Evolutionary conservation across 2,329 filamentous ascomycete species (phyloP), one percentile per base, ranked within the genome.

Genomic region (Periglandula ipomoeae): DNA sequence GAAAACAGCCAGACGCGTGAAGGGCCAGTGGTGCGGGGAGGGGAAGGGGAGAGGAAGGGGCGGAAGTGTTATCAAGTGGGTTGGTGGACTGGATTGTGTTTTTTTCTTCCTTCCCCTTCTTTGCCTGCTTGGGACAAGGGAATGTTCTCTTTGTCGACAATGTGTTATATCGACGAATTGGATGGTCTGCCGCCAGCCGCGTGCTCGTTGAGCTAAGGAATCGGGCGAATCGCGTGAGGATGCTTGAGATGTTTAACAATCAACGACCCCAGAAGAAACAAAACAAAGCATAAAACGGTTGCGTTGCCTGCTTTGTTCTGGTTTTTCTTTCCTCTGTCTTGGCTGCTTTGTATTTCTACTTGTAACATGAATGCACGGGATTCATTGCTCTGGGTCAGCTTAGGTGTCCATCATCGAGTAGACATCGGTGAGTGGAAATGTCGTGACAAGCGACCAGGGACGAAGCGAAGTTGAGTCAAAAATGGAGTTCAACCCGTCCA

Each of bases 21-120:
- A 49, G 43, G 38, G 50, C 49, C 49, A 48, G 48, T 52, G 47
- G 46, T 49, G 50, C 47, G 50, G 47, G 50, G 50, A 47, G 2
- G 43, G 41, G 35, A n/a, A 49, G 48, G 48, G 40, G 44, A 30
- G 19, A 35, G 24, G 45, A 37, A 48, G 50, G 47, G 47, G 50
- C 50, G 43, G 40, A 48, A 38, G 42, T 23, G 34, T 44, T 27
- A 15, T 40, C 44, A 27, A 45, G 47, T 52, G 50, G 50, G 41
- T 46, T 42, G 49, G 37, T 40, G 27, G 42, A 44, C 41, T 49
- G 43, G 45, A 42, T 52, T 30, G 22, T 48, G 23, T 46, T 49
- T 34, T 43, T 51, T 49, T 41, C 30, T 47, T 42, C 42, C 39
- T 34, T 23, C 26, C 17, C 43, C 32, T 46, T 37, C 23, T 46